These are phyloP conservation scores for Blastosporella zonata DNA, from an alignment of 1,284 basidiomycete genomes.

Conservation along the genomic window DNA sequence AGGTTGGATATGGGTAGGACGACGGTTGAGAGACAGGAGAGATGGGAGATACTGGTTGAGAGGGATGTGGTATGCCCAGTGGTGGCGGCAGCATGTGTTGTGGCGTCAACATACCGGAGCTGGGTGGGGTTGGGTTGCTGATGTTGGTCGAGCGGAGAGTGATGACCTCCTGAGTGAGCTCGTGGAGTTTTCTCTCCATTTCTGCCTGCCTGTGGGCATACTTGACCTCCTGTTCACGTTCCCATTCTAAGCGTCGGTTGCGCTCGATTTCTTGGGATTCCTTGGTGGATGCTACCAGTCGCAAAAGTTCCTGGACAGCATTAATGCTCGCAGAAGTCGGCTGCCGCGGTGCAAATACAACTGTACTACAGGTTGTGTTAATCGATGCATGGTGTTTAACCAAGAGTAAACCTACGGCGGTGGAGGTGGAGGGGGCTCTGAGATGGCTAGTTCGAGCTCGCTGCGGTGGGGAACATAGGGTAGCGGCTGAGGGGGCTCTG, in stretches of 20 bases:
- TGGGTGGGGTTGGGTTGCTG: conserved; percentile 11
- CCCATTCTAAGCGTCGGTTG: conserved; percentile 59
- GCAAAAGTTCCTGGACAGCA: conserved; percentile 56
- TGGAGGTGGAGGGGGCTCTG: conserved; percentile 40
- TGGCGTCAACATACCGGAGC: conserved; percentile 26
- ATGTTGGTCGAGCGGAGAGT: conserved; percentile 44
- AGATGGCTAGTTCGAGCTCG: conserved; percentile 57
- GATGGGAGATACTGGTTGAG: conserved; percentile 33
- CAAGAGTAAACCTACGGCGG: conserved; percentile 21
- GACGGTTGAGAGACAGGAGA: conserved; percentile 32
- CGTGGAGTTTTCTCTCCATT: conserved; percentile 53
- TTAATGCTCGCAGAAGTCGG: conserved; percentile 36
- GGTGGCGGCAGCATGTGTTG: conserved; percentile 26
- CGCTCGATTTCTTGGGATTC: conserved; percentile 58
- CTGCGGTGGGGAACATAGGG: conserved; percentile 49
- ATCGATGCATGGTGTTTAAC: background rate
- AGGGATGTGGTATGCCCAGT: conserved; percentile 22
- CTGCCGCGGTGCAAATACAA: conserved; percentile 14
- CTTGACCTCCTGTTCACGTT: conserved; percentile 63
- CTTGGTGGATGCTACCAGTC: conserved; percentile 48
- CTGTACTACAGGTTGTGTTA: conserved; percentile 3
- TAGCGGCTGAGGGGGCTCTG: conserved; percentile 28
- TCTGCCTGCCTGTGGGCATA: conserved; percentile 51
- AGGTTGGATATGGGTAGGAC: conserved; percentile 29
- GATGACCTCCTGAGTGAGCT: conserved; percentile 58